phyloP scores from a whole-genome alignment of 495 filamentous ascomycete species.

The Neurospora sp. region DNA sequence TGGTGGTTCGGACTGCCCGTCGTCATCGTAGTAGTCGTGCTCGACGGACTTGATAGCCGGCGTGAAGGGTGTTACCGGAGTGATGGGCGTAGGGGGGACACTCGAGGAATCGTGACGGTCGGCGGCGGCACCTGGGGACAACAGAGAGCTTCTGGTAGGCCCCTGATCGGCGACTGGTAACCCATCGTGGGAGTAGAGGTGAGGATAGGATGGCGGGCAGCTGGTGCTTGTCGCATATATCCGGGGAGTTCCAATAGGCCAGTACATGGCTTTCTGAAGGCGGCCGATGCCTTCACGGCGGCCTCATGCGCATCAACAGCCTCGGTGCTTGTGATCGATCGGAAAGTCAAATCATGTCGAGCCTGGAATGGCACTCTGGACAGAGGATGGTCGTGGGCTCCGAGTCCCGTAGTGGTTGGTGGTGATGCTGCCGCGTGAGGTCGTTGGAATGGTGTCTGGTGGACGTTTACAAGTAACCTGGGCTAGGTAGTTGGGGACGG shows the following conservation, averaged over 20 bases:
- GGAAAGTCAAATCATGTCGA: conserved; percentile 20
- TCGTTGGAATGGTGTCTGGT: background rate
- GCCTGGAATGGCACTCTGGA: background rate
- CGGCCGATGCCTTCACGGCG: conserved; percentile 16
- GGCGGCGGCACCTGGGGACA: conserved; percentile 17
- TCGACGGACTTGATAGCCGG: conserved; percentile 45
- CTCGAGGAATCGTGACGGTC: conserved; percentile 11
- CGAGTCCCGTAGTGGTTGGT: background rate
- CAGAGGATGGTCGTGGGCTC: background rate
- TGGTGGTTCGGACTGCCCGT: conserved; percentile 7
- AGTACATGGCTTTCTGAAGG: conserved; percentile 65
- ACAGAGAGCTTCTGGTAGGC: conserved; percentile 13
- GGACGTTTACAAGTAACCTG: background rate
- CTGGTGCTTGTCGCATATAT: conserved; percentile 64
- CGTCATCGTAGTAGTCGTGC: conserved; percentile 31
- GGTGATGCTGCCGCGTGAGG: background rate
- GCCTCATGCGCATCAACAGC: conserved; percentile 18
- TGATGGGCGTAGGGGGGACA: conserved; percentile 26
- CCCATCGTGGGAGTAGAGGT: conserved; percentile 34
- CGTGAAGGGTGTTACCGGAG: conserved; percentile 38
- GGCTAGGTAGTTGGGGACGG: background rate
- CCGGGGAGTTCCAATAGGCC: conserved; percentile 84
- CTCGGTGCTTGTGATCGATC: background rate
- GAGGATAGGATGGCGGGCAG: conserved; percentile 40
- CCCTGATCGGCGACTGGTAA: conserved; percentile 19